These are phyloP conservation scores for Teratosphaeria nubilosa DNA, from an alignment of 2,329 filamentous ascomycete species.

Conservation along the genomic window DNA sequence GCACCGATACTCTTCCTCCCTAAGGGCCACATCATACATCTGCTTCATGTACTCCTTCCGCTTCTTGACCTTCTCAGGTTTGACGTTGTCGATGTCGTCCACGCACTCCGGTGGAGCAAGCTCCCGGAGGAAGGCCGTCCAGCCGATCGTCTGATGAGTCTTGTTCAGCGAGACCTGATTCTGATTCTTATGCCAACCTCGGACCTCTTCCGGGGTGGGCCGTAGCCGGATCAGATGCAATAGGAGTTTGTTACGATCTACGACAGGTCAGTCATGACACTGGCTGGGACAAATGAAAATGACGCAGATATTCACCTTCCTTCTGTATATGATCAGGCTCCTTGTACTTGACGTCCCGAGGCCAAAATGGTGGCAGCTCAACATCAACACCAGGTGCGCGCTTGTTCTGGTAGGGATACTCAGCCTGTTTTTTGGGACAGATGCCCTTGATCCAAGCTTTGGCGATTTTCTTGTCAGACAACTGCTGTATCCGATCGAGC, in stretches of 20 bases:
- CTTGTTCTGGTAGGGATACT: slow-evolving; percentile 58
- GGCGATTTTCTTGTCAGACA: slow-evolving; percentile 59
- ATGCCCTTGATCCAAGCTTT: slow-evolving; percentile 69
- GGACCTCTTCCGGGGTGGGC: slow-evolving; percentile 17
- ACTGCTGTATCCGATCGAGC: slow-evolving; percentile 59
- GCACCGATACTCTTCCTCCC: slow-evolving; percentile 8
- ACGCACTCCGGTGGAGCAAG: slow-evolving; percentile 10
- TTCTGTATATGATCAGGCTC: slow-evolving; percentile 67
- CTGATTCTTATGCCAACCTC: slow-evolving; percentile 17
- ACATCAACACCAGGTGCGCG: slow-evolving; percentile 30
- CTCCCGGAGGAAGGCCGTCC: slow-evolving; percentile 22
- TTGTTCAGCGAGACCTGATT: slow-evolving; percentile 11
- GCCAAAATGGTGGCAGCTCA: slow-evolving; percentile 27
- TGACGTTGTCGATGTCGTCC: slow-evolving; percentile 17
- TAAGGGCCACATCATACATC: slow-evolving; percentile 13
- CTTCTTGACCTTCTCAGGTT: slow-evolving; percentile 9
- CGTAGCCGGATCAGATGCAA: slow-evolving; percentile 22
- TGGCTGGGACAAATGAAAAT: neutral
- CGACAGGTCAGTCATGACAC: slow-evolving; percentile 4
- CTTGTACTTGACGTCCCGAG: slow-evolving; percentile 40
- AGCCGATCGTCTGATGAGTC: slow-evolving; percentile 16
- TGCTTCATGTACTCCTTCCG: slow-evolving; percentile 5
- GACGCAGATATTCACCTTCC: slow-evolving; percentile 38
- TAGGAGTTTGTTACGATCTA: slow-evolving; percentile 21
- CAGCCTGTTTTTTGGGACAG: slow-evolving; percentile 67